These are phyloP conservation scores for Inga laurina DNA, from an alignment of 306 rosid species.

Conservation along the genomic window DNA sequence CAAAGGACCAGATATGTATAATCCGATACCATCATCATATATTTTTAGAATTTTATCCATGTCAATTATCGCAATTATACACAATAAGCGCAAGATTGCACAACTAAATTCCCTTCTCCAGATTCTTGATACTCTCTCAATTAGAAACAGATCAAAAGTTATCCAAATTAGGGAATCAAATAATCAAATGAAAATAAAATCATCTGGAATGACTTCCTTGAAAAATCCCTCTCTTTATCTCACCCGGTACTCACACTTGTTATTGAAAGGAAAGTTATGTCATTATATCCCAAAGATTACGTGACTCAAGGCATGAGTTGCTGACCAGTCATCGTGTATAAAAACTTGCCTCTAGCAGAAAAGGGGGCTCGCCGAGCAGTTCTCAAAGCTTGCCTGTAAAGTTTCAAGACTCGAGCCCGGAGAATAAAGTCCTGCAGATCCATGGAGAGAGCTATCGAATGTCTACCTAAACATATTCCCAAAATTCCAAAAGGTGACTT, in stretches of 20 bases:
- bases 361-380: slow-evolving; percentile 68
- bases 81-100: background rate
- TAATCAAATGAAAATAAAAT: background rate
- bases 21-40: background rate
- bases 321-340: background rate
- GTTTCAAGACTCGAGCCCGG: slow-evolving; percentile 83
- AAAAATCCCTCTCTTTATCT: background rate
- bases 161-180: slow-evolving; percentile 1
- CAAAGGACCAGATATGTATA: background rate
- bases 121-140: background rate
- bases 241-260: background rate
- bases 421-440: slow-evolving; percentile 79
- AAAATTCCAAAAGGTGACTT: background rate
- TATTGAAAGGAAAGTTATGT: background rate
- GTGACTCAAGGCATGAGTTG: background rate
- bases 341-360: slow-evolving; percentile 55
- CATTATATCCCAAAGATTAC: too few relatives aligned
- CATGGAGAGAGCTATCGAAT: slow-evolving; percentile 53
- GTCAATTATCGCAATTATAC: background rate
- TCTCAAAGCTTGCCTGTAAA: slow-evolving; percentile 75
- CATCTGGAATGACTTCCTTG: background rate
- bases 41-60: background rate
- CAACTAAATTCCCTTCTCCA: background rate
- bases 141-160: background rate
- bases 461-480: slow-evolving; percentile 33